Evolutionary conservation across 2,329 filamentous ascomycete species (phyloP), one percentile per base, ranked within the genome.

Genomic region (Cadophora gregata): DNA sequence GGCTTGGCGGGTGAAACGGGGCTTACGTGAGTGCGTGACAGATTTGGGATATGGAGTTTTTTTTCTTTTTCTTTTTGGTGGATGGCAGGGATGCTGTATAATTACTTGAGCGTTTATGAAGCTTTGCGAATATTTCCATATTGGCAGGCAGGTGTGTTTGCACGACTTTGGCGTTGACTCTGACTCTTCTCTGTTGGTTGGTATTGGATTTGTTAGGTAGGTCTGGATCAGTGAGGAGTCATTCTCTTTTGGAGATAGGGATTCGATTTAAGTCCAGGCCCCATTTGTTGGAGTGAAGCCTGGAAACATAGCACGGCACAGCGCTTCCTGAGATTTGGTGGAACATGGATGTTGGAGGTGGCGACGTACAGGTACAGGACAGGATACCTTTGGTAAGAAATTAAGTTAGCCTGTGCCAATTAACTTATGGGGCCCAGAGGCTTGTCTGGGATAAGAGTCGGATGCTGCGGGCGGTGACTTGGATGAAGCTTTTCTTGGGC

Each of bases 371-470:
- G 38, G 38, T n/a, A 38, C 16, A 38, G 36, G 36, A 38, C 16
- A 16, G 36, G 31, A 33, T 33, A 10, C 8, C 8, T 16, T 42
- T 5, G 38, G 38, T 42, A 12, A 16, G 38, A 42, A 16, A 42
- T 12, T 12, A 42, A 42, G 51, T 29, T n/a, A 55, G 27, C 27
- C 25, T 55, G 29, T 58, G 55, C 33, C 55, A 38, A 58, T 58
- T 10, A 12, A 38, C 38, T 58, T 10, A 12, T 42, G 55, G 55
- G 14, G 55, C 33, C 14, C 31, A 62, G n/a, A 62, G 27, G 59
- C 59, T 62, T 62, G 45, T 62, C 21, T 62, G 59, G 59, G 25
- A 51, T 51, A 51, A 62, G 59, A 38, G 14, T 62, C 8, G 31
- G 31, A 25, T 33, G 55, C n/a, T 25, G 55, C 33, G 42, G 42